Evolutionary conservation across 306 rosid genomes (phyloP).

Genomic region (Ceratonia siliqua): DNA sequence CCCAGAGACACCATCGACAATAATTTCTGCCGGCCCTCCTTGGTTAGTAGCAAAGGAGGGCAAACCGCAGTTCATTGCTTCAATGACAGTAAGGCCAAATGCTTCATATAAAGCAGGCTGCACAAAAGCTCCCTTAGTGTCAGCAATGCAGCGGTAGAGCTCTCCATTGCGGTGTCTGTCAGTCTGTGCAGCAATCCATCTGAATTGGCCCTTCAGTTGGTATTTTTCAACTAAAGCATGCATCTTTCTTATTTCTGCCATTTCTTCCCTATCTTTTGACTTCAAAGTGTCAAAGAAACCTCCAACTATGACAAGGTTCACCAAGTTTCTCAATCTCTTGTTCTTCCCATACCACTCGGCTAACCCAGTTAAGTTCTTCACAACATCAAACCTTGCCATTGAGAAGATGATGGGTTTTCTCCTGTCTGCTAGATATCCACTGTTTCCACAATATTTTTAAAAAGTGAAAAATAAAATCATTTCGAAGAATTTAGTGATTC

Average conservation of each 20-base stretch:
- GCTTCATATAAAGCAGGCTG: constrained; percentile 96
- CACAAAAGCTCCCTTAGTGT: constrained; percentile 91
- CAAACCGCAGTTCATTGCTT: constrained; percentile 94
- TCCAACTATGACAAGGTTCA: constrained; percentile 91
- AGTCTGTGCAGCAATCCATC: constrained; percentile 93
- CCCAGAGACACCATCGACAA: constrained; percentile 75
- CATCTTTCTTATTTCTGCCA: constrained; percentile 71
- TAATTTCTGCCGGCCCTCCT: constrained; percentile 96
- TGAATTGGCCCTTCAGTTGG: constrained; percentile 72
- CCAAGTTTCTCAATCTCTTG: constrained; percentile 67
- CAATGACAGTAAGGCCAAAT: constrained; percentile 91
- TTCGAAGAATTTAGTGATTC: background rate
- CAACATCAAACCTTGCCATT: constrained; percentile 91
- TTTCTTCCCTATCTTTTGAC: constrained; percentile 89
- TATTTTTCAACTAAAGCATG: constrained; percentile 64
- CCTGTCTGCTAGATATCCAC: constrained; percentile 69
- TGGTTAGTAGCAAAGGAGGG: constrained; percentile 94
- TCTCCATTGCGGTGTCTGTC: constrained; percentile 80
- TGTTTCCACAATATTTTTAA: constrained; percentile 36
- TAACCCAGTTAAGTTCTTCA: constrained; percentile 80
- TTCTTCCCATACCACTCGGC: constrained; percentile 86
- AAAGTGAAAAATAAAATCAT: background rate
- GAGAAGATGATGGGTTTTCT: constrained; percentile 81
- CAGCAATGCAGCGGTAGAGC: constrained; percentile 82
- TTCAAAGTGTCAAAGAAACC: constrained; percentile 88